Percentiles rank a stretch among this genome's conserved stretches.
phyloP scores from a whole-genome alignment of 179 eudicot genomes.

The Corrigiola litoralis region DNA sequence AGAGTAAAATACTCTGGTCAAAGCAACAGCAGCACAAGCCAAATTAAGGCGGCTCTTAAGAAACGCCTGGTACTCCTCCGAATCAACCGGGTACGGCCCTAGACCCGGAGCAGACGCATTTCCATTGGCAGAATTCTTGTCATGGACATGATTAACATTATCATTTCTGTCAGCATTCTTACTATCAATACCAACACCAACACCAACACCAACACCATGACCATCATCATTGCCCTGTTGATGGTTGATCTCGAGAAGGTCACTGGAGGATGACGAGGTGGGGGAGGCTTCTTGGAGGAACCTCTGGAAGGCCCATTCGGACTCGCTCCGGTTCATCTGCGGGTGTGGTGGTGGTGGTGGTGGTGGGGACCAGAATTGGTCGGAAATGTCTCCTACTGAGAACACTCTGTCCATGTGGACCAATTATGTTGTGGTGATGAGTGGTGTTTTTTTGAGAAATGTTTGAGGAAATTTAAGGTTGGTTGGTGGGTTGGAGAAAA shows the following conservation, averaged over 20 bases:
- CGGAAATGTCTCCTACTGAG: conserved; percentile 76
- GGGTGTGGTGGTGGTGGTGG: conserved; percentile 29
- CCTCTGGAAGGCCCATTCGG: conserved; percentile 73
- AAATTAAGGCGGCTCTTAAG: conserved; percentile 71
- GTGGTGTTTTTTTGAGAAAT: no score
- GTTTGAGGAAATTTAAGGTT: no score
- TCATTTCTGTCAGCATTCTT: background rate
- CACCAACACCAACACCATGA: background rate
- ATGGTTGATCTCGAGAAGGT: conserved; percentile 44
- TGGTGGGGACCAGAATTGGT: conserved; percentile 74
- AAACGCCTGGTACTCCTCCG: conserved; percentile 75
- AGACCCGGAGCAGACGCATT: conserved; percentile 16
- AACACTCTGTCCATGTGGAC: conserved; percentile 92
- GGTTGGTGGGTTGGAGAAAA: no score
- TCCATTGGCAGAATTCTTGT: background rate
- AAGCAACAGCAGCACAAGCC: conserved; percentile 95
- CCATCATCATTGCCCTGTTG: background rate
- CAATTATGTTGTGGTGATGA: no score
- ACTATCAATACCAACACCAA: background rate
- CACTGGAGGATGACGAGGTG: conserved; percentile 25
- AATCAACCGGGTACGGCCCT: conserved; percentile 35
- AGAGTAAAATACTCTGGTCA: conserved; percentile 52
- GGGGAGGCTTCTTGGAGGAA: conserved; percentile 55
- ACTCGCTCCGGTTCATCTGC: conserved; percentile 64
- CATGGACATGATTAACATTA: background rate